Base-by-base conservation (phyloP, 208 protist species). In the Angomonas deanei region DNA sequence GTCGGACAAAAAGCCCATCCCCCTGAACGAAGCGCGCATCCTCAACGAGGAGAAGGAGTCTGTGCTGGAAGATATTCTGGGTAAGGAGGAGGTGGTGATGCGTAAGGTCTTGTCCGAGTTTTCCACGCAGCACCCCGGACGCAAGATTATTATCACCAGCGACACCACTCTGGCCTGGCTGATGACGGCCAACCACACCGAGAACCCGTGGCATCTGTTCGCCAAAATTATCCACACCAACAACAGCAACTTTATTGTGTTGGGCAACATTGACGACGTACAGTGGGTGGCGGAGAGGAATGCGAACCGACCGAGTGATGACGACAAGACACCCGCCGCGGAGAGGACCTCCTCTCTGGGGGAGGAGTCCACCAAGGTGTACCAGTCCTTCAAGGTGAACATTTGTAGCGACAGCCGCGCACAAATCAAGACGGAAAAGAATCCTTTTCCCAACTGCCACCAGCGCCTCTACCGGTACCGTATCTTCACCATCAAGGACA, bases 211-310 rank as follows among this genome's bases (percentile, higher is more conserved):
- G 90, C 86, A 96, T 72, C 64, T 96, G 71, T 69, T 81, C 58
- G 58, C 80, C 54, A 77, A 72, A 50, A 69, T 85, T 42, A 59
- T 76, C 34, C 70, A 74, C 33, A 68, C 64, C 66, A 67, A 62
- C 57, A 71, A 75, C 52, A 73, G 83, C 23, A 65, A 84, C 47
- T 82, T 93, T 62, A 69, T 93, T 33, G 71, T 70, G 8, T 61
- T 74, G 15, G 79, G 76, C 60, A 78, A 66, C 65, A 47, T 60
- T 23, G 70, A 92, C 46, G 85, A 93, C 19, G 80, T 78, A 75
- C 84, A 93, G 71, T 96, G 90, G 87, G 90, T 96, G 26, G 80
- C 74, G 33, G 90, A 96, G 71, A 93, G 80, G 28, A 80, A 68
- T 30, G 39, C 70, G n/a, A 62, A 68, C 3, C 68, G 68, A 28